Percentiles rank a stretch among this genome's conserved stretches.
Evolutionary conservation across 495 filamentous ascomycete species (phyloP).

Genomic region (Alectoria sarmentosa): DNA sequence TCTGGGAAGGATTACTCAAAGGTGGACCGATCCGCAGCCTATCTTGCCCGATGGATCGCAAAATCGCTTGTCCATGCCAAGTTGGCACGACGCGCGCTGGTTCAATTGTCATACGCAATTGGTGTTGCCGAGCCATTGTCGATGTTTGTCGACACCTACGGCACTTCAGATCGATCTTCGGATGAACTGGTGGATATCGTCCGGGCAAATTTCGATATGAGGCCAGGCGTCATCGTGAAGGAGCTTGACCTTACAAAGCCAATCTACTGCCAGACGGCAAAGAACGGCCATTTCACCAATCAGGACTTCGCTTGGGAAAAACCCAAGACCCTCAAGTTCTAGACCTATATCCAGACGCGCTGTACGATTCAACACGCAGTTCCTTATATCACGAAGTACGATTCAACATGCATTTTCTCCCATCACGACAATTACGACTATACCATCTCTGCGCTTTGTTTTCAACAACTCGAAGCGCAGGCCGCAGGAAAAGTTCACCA

Average conservation of each 20-base stretch:
- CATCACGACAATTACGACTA: slow-evolving; percentile 36
- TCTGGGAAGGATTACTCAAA: slow-evolving; percentile 99
- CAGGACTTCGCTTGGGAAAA: slow-evolving; percentile 97
- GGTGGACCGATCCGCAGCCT: slow-evolving; percentile 96
- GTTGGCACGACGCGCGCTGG: slow-evolving; percentile 83
- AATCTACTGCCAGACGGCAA: slow-evolving; percentile 96
- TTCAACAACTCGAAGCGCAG: slow-evolving; percentile 49
- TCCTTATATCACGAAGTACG: slow-evolving; percentile 31
- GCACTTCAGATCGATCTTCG: slow-evolving; percentile 64
- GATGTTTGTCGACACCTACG: slow-evolving; percentile 81
- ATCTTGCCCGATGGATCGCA: slow-evolving; percentile 95
- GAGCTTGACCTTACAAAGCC: slow-evolving; percentile 91
- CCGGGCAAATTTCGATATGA: slow-evolving; percentile 89
- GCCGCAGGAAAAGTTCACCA: slow-evolving; percentile 18
- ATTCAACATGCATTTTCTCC: slow-evolving; percentile 10
- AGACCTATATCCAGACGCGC: slow-evolving; percentile 34
- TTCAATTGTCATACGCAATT: slow-evolving; percentile 98
- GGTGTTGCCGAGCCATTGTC: slow-evolving; percentile 95
- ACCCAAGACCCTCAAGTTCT: slow-evolving; percentile 88
- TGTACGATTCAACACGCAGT: slow-evolving; percentile 16
- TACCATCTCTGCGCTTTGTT: slow-evolving; percentile 50
- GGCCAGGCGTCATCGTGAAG: slow-evolving; percentile 96
- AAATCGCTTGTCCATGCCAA: slow-evolving; percentile 90
- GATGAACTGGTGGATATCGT: slow-evolving; percentile 90
- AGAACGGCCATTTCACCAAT: slow-evolving; percentile 99